Evolutionary conservation across 83 land plant species (phyloP).

Genomic region (Picea engelmannii): DNA sequence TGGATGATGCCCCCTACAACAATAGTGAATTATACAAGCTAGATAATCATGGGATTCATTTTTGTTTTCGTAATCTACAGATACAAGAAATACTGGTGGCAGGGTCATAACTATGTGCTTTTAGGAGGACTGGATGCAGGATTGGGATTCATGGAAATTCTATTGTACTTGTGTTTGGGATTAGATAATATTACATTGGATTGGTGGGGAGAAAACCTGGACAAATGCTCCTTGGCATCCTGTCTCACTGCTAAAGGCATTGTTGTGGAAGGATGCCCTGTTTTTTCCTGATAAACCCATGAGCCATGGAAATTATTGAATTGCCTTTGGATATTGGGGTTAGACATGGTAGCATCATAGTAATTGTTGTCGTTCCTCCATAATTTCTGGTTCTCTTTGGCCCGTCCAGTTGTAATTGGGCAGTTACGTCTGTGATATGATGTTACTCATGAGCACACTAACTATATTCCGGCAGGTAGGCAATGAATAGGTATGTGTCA

Average conservation of each 20-base stretch:
- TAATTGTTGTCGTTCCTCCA: too few species aligned
- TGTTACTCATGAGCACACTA: too few species aligned
- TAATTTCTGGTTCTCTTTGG: too few species aligned
- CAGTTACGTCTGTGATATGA: too few species aligned
- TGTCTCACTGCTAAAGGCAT: constrained; percentile 80
- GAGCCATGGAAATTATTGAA: too few species aligned
- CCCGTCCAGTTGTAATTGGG: too few species aligned
- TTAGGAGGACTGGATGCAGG: constrained; percentile 63
- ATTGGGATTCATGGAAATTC: constrained; percentile 74
- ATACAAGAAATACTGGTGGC: background rate
- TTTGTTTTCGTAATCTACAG: constrained; percentile 49
- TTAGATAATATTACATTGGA: constrained; percentile 15
- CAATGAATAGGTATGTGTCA: too few species aligned
- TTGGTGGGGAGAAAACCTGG: constrained; percentile 38
- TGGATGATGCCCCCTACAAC: constrained; percentile 71
- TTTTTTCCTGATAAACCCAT: background rate
- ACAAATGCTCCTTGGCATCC: constrained; percentile 69
- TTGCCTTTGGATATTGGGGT: too few species aligned
- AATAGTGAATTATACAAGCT: constrained; percentile 67
- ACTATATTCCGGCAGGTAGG: too few species aligned
- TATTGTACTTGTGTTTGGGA: constrained; percentile 45
- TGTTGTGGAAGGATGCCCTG: constrained; percentile 62
- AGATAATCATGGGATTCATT: constrained; percentile 63
- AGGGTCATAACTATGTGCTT: background rate
- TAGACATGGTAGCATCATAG: too few species aligned